Evolutionary conservation across 352 stramenopile species (phyloP).

Genomic region (Blastocystis sp.): DNA sequence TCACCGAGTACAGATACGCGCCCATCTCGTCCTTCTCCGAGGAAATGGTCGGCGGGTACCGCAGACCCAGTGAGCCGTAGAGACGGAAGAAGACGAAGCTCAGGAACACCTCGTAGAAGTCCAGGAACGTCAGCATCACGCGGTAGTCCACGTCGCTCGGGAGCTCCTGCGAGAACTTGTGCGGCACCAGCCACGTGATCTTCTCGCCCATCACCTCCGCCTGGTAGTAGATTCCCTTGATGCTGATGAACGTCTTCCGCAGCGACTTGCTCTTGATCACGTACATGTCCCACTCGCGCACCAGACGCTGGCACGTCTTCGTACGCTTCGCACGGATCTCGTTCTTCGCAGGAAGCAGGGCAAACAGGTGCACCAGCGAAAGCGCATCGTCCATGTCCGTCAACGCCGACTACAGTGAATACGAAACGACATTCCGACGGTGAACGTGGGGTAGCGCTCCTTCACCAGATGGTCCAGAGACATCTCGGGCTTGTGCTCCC

Average conservation of each 20-base stretch:
- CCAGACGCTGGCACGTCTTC: conserved; percentile 77
- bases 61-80: conserved; percentile 82
- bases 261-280: conserved; percentile 76
- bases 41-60: conserved; percentile 83
- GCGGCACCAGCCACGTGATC: conserved; percentile 92
- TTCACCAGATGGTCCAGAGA: conserved; percentile 93
- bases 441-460: conserved; percentile 76
- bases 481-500: conserved; percentile 79
- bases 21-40: conserved; percentile 65
- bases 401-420: conserved; percentile 75
- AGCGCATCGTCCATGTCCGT: conserved; percentile 94
- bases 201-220: conserved; percentile 76
- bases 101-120: conserved; percentile 95
- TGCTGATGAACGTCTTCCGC: conserved; percentile 91
- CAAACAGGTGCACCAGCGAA: conserved; percentile 89
- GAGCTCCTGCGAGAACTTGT: conserved; percentile 90
- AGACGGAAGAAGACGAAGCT: conserved; percentile 96
- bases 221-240: conserved; percentile 98
- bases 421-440: background rate
- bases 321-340: conserved; percentile 75
- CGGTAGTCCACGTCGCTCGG: conserved; percentile 91
- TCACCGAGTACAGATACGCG: conserved; percentile 58
- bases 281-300: conserved; percentile 83
- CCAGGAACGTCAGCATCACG: conserved; percentile 98
- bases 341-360: conserved; percentile 79